Percentiles rank a stretch among this genome's conserved stretches.
Evolutionary conservation across 306 rosid species (phyloP).

Genomic region (Sophora flavescens): DNA sequence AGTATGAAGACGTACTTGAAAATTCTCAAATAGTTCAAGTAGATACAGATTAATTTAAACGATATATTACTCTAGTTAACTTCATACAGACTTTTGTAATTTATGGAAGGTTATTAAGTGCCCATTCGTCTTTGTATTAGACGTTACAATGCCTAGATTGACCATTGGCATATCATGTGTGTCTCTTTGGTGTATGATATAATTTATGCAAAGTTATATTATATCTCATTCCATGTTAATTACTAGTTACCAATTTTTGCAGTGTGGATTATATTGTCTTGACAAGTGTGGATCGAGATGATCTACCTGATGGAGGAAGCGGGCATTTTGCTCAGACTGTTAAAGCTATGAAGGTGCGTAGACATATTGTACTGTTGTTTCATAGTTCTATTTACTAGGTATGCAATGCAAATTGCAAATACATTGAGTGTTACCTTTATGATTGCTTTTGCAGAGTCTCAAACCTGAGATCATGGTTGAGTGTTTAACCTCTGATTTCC

Average conservation of each 20-base stretch:
- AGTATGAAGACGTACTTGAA: too few species aligned
- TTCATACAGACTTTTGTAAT: conserved; percentile 3
- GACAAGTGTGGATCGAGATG: conserved; percentile 98
- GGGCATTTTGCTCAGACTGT: conserved; percentile 94
- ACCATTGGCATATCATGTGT: neutral
- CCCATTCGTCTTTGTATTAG: neutral
- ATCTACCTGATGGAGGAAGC: conserved; percentile 98
- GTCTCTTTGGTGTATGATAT: neutral
- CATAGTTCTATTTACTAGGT: conserved; percentile 9
- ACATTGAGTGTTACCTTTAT: neutral
- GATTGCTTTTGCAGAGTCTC: conserved; percentile 65
- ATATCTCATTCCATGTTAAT: neutral
- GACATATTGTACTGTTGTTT: conserved; percentile 31
- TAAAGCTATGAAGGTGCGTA: conserved; percentile 81
- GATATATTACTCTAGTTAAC: neutral
- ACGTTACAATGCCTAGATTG: conserved; percentile 4
- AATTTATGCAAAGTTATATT: neutral
- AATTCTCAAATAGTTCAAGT: too few species aligned
- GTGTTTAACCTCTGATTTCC: conserved; percentile 96
- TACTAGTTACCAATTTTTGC: conserved; percentile 37
- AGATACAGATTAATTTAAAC: too few species aligned
- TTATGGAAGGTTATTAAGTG: conserved; percentile 1
- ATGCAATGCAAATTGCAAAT: conserved; percentile 1
- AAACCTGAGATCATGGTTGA: conserved; percentile 96
- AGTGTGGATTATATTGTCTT: conserved; percentile 91